These are phyloP conservation scores for Litsea cubeba DNA, from an alignment of 164 flowering plant genomes.

Conservation along the genomic window DNA sequence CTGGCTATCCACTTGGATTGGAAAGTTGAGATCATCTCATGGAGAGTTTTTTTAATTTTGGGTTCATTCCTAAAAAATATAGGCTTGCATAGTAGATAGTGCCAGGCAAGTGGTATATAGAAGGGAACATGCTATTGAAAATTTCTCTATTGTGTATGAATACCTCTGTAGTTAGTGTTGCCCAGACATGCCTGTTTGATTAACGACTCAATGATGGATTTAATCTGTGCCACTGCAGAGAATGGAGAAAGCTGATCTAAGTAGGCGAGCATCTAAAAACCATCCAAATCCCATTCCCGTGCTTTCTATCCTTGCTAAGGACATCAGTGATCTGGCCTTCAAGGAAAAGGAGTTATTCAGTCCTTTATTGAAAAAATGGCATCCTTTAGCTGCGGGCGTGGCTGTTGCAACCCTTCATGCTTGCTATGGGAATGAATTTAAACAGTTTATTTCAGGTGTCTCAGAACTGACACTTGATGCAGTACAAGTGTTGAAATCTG, in stretches of 20 bases:
- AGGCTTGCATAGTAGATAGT: too few relatives aligned
- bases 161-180: neutral
- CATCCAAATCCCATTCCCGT: conserved; percentile 44
- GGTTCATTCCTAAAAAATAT: too few relatives aligned
- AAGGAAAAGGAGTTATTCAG: conserved; percentile 72
- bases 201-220: neutral
- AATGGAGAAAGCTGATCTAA: conserved; percentile 52
- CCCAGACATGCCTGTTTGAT: neutral
- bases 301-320: conserved; percentile 70
- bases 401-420: conserved; percentile 90
- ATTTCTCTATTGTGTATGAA: neutral
- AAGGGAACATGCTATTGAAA: neutral
- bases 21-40: too few relatives aligned
- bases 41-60: too few relatives aligned
- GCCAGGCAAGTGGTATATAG: neutral
- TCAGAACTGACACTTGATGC: conserved; percentile 81
- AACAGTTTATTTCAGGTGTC: conserved; percentile 54
- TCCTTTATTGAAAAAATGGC: conserved; percentile 74
- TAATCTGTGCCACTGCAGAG: conserved; percentile 42
- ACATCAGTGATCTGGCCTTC: conserved; percentile 53
- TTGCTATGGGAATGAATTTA: conserved; percentile 76
- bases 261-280: conserved; percentile 37
- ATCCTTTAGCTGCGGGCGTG: conserved; percentile 82
- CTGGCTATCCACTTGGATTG: neutral
- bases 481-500: conserved; percentile 65